Evolutionary conservation across 331 rosid genomes (phyloP).

Genomic region (Prunus yedoensis): DNA sequence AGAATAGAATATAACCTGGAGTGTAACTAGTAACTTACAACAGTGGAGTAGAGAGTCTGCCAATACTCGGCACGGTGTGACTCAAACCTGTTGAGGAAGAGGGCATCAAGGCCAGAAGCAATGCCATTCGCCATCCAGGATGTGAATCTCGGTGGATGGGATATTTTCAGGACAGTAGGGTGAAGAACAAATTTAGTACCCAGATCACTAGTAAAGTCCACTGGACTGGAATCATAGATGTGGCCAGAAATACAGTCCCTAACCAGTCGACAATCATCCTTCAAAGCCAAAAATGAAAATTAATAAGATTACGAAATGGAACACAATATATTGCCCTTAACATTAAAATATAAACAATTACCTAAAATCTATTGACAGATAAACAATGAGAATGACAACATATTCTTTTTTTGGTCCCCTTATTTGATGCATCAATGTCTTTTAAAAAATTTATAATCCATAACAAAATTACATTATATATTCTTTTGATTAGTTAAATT

Average conservation of each 20-base stretch:
- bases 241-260: slow-evolving; percentile 77
- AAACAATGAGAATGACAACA: too few species aligned
- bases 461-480: neutral
- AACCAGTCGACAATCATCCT: slow-evolving; percentile 79
- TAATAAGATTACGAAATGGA: neutral
- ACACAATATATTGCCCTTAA: neutral
- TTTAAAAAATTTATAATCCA: too few species aligned
- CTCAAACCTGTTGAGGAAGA: slow-evolving; percentile 86
- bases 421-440: too few species aligned
- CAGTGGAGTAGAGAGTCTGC: slow-evolving; percentile 83
- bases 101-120: slow-evolving; percentile 85
- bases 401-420: too few species aligned
- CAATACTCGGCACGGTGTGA: slow-evolving; percentile 91
- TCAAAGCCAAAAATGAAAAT: slow-evolving; percentile 30
- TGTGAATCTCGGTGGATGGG: slow-evolving; percentile 75
- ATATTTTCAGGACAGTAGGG: slow-evolving; percentile 69
- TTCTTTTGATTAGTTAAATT: neutral
- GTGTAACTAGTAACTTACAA: slow-evolving; percentile 49
- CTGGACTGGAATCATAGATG: slow-evolving; percentile 94
- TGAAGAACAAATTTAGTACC: slow-evolving; percentile 84
- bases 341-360: neutral
- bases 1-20: neutral
- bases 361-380: neutral
- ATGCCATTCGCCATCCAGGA: slow-evolving; percentile 72
- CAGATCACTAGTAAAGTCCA: slow-evolving; percentile 93